A percentile compares a stretch with the other conserved stretches of the same genome.
Conservation (phyloP, 2,329 filamentous ascomycete species). For the Arthroderma sp. region DNA sequence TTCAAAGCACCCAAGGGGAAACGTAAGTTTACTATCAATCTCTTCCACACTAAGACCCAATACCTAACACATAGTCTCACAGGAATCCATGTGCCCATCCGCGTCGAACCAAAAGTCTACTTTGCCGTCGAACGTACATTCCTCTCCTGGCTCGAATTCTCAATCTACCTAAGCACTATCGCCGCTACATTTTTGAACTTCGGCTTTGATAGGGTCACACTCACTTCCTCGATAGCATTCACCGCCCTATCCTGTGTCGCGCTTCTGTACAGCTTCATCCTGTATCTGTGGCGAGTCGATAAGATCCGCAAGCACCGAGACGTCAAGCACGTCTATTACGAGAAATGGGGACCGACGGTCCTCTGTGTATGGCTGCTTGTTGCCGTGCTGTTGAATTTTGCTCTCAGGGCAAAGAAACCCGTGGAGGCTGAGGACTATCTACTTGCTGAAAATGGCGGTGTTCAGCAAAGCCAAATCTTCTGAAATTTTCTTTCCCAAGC, state of each 20-base stretch:
- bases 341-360: conserved; percentile 68
- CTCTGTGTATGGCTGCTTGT: conserved; percentile 61
- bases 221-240: conserved; percentile 63
- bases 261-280: conserved; percentile 67
- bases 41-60: neutral
- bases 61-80: conserved; percentile 36
- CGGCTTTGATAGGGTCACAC: conserved; percentile 46
- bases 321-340: conserved; percentile 68
- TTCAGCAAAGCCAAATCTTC: too few relatives aligned
- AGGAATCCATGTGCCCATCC: conserved; percentile 89
- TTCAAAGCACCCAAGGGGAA: conserved; percentile 47
- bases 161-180: conserved; percentile 82
- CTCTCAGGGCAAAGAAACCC: conserved; percentile 53
- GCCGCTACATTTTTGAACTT: conserved; percentile 77
- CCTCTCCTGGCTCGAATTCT: conserved; percentile 93
- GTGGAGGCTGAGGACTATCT: too few relatives aligned
- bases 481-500: too few relatives aligned
- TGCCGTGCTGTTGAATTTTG: conserved; percentile 70
- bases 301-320: conserved; percentile 72
- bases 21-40: conserved; percentile 24
- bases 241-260: conserved; percentile 66
- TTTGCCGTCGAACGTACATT: conserved; percentile 95
- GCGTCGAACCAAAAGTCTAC: conserved; percentile 95
- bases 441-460: too few relatives aligned
- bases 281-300: conserved; percentile 78